Evolutionary conservation across 306 rosid species (phyloP), one percentile per base, ranked within the genome.

Genomic region (Fragaria nilgerrensis): DNA sequence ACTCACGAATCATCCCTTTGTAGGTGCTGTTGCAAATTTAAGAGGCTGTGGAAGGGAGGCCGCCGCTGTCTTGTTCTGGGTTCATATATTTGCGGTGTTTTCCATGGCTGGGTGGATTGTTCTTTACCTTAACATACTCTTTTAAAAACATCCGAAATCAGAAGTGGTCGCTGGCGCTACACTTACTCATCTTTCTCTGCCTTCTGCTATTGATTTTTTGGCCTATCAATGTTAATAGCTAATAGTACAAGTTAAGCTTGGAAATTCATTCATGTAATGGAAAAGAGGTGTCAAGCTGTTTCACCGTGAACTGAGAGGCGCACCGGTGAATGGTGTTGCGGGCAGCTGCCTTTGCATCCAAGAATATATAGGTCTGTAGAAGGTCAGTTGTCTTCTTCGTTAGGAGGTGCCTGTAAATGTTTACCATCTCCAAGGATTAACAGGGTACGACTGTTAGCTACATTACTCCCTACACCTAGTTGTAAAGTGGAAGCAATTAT

Each of bases 41-140:
- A 89, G 96, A 88, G 99, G 99, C 36, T 96, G 99, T 49, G 99
- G 99, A 69, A 87, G 82, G 83, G 98, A 96, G 47, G 92, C 99
- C 32, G 99, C 99, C 37, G 98, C 96, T 0, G 85, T 93, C 14
- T 83, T 96, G 70, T 96, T 96, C 80, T 96, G 99, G 99, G 98
- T 96, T 62, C 99, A 96, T 79, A 85, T 96, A 80, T 96, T 96
- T 82, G 96, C 99, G 3, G 9, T 93, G 70, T 73, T 96, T 87
- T 93, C 99, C 74, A 96, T 96, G 99, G 93, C 97, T 37, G 92
- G 82, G 20, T 96, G 99, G 99, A 89, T 93, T 50, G 55, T 90
- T 79, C 79, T 96, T 71, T 96, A 72, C 70, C 87, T 96, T 34
- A 85, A 79, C 87, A 80, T 96, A 75, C 94, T 96, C 74, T 93